A percentile compares a stretch with the other conserved stretches of the same genome.
Evolutionary conservation across 768 basidiomycete genomes (phyloP).

Genomic region (Leucocoprinus birnbaumii): DNA sequence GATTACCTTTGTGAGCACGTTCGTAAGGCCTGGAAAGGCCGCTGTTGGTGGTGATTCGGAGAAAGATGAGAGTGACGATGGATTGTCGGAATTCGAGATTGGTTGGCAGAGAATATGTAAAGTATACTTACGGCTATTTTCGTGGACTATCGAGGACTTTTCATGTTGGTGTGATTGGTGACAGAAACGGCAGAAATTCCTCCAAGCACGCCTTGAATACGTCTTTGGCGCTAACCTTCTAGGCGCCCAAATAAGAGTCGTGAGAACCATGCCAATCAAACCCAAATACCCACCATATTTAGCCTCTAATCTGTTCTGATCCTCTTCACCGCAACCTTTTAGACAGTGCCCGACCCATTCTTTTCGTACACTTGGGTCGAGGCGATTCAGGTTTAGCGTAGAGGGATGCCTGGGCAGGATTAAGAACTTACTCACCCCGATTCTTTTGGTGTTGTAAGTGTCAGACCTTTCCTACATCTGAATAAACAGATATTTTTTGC

Average conservation of each 20-base stretch:
- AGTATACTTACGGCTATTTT: neutral
- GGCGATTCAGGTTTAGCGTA: slow-evolving; percentile 74
- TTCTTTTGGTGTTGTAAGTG: slow-evolving; percentile 52
- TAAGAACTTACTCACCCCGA: slow-evolving; percentile 56
- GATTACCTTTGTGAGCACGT: slow-evolving; percentile 64
- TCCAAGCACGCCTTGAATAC: too few relatives aligned
- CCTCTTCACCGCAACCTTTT: slow-evolving; percentile 50
- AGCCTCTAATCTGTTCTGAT: neutral
- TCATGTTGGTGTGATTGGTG: too few relatives aligned
- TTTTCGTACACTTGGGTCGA: slow-evolving; percentile 39
- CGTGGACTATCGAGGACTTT: too few relatives aligned
- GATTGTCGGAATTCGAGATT: slow-evolving; percentile 43
- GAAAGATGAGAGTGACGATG: slow-evolving; percentile 24
- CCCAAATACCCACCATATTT: neutral
- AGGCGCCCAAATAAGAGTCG: too few relatives aligned
- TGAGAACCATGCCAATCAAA: neutral
- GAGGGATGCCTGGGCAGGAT: slow-evolving; percentile 49
- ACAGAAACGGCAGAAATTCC: too few relatives aligned
- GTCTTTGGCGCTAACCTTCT: too few relatives aligned
- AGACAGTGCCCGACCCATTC: slow-evolving; percentile 70
- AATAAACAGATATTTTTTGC: neutral
- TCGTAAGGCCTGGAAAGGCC: slow-evolving; percentile 27
- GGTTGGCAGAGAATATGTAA: slow-evolving; percentile 44
- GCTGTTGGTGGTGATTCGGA: slow-evolving; percentile 34
- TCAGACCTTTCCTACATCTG: slow-evolving; percentile 67